Base-by-base conservation (phyloP, 2,329 filamentous ascomycete species). In the Fonsecaea nubica region DNA sequence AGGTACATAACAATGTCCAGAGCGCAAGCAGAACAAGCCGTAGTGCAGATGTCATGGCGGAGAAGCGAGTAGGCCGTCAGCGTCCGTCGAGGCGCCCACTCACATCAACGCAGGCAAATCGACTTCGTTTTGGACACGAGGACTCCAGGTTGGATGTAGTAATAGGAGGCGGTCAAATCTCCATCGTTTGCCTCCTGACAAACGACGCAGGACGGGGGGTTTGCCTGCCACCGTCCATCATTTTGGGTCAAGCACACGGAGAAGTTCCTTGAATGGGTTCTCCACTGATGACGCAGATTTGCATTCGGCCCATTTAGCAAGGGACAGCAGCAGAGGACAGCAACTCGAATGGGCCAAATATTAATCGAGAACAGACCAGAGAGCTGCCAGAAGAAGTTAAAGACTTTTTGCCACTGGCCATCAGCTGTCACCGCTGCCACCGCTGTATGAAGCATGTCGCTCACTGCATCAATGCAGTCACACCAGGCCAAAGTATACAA, bases 1-100 rank as follows among this genome's bases (percentile, higher is more conserved):
- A 48, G 33, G 48, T 36, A 50, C 40, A 66, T 53, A 36, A 66
- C 45, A 36, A 33, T 52, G 62, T 48, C 33, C 42, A 25, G 15
- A 67, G 38, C 30, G 50, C 52, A 25, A 57, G 36, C 32, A 58
- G 40, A 30, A 13, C 21, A 38, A 61, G 40, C 13, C 33, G 35
- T 13, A 57, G 52, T 6, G 42, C n/a, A 45, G 36, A 35, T 50
- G 48, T 21, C 57, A 63, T 53, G 5, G 36, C 50, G 55, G 30
- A 59, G 42, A 50, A 56, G 63, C 38, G 33, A 42, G 54, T 40
- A 25, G 25, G 25, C 3, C 30, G 38, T 48, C 40, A 58, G 48
- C 21, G 40, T 63, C 53, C 57, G 35, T 50, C 45, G 45, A 50
- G 45, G 45, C 21, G 45, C 45, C 45, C 45, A 50, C 45, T 30